Conservation (phyloP, 2,329 filamentous ascomycete species). For the Cordyceps pruinosa region DNA sequence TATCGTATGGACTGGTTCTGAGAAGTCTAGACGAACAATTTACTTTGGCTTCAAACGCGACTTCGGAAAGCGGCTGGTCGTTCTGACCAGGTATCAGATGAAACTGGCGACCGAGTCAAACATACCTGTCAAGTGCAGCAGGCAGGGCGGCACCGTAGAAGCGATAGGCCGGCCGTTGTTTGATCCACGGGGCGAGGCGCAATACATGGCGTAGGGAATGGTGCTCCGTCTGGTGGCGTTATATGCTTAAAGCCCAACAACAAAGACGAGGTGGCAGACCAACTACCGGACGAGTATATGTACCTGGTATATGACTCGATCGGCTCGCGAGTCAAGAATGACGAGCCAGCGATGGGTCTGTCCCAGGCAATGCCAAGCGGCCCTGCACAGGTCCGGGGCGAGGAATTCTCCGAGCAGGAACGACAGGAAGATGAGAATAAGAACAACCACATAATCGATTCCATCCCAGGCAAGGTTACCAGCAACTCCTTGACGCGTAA, state of each 20-base stretch:
- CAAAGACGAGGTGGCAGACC: neutral
- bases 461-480: neutral
- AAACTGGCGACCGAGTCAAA: neutral
- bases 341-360: neutral
- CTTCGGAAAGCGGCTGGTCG: neutral
- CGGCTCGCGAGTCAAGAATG: neutral
- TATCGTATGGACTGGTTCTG: neutral
- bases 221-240: neutral
- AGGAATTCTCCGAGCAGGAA: no score
- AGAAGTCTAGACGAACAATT: neutral
- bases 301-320: neutral
- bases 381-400: no score
- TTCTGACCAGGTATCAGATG: neutral
- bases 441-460: no score
- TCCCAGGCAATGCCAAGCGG: no score
- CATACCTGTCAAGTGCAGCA: no score
- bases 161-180: neutral
- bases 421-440: no score
- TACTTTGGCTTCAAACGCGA: no score
- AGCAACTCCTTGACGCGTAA: conserved; percentile 5
- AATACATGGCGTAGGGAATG: neutral
- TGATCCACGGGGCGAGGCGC: neutral
- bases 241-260: neutral
- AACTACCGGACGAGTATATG: no score
- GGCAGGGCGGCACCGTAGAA: neutral